Evolutionary conservation across 371 early-diverging fungal genomes (phyloP), one percentile per base, ranked within the genome.

Genomic region (Circinella minor): DNA sequence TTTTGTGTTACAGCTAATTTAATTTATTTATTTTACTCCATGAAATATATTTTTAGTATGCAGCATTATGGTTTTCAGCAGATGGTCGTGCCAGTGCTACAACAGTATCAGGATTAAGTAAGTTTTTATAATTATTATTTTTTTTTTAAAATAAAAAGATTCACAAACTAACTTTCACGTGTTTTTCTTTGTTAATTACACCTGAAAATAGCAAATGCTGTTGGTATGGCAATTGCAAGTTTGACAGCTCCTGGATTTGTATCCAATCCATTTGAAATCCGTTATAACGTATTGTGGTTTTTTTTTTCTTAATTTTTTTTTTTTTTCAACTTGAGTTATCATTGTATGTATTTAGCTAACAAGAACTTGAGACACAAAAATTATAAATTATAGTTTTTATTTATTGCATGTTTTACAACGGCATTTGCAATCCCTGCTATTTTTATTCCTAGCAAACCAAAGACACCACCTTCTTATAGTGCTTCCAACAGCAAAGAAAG

Each of bases 381-480:
- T 27, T 2, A 43, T 43, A 43, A 43, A 43, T n/a, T 27, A 10
- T 67, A 82, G 82, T 78, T 82, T 54, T 77, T 82, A 36, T 68
- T 78, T 49, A 73, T 80, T 46, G 82, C 82, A 36, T 77, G 78
- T 70, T 51, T 75, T 37, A 83, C 87, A 2, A 77, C 83, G 1
- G 85, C 75, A 15, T 72, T 80, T 57, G 67, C 78, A 8, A 71
- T 88, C 18, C 88, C 88, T 4, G 79, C 80, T 2, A 47, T 85
- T 27, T 84, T 88, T 64, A 83, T 89, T 73, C 82, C 80, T 0
- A 77, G 78, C 8, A 80, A 79, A 57, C 89, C 89, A 37, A 84
- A 80, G 20, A 86, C 89, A 4, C 88, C 89, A 9, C 88, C 89
- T 2, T 88, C 87, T 3, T 76, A 67, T 51, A 81, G 76, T 63